Evolutionary conservation across 225 moss, liverwort and hornwort genomes (phyloP), one percentile per base, ranked within the genome.

Genomic region (Anthoceros angustus): DNA sequence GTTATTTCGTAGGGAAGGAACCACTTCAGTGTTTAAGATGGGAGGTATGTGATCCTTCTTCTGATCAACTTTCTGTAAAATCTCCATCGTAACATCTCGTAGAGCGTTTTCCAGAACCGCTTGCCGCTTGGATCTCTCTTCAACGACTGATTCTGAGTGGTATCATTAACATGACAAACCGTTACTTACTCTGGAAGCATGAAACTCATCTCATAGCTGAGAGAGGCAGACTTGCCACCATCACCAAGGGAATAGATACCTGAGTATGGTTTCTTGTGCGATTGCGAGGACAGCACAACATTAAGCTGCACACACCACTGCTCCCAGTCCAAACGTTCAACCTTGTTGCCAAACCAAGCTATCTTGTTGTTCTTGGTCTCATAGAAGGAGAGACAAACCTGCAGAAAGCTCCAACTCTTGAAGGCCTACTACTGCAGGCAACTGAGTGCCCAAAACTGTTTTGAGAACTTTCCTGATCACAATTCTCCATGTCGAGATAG

Each of bases 31-130:
- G 64, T 77, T 78, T 25, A 71, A n/a, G 46, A 87, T 84, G 8
- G 92, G 92, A 40, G 92, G 92, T 61, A 92, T 92, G 67, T 92
- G 88, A 72, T 92, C 92, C 65, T 92, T 88, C 70, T 92, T 92
- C 67, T 92, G 86, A 64, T 92, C 84, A 60, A 88, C 84, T 71
- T 76, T 65, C 63, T 81, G 70, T 65, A 92, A 68, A 49, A 92
- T 70, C 69, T 92, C 86, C 42, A 77, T 74, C 70, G 86, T 81
- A 40, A 82, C 86, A 42, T 88, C 84, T 50, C 88, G 79, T 8
- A 88, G 72, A 25, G 83, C 86, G 61, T 69, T 76, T 69, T 92
- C 92, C 67, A 92, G 76, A n/a, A 70, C 74, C 8, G 79, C 82
- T 68, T 86, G 84, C 60, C 84, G 84, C 66, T 70, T 77, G 62